phyloP scores from a whole-genome alignment of 371 early-diverging fungal genomes.

The Scutellospora calospora region DNA sequence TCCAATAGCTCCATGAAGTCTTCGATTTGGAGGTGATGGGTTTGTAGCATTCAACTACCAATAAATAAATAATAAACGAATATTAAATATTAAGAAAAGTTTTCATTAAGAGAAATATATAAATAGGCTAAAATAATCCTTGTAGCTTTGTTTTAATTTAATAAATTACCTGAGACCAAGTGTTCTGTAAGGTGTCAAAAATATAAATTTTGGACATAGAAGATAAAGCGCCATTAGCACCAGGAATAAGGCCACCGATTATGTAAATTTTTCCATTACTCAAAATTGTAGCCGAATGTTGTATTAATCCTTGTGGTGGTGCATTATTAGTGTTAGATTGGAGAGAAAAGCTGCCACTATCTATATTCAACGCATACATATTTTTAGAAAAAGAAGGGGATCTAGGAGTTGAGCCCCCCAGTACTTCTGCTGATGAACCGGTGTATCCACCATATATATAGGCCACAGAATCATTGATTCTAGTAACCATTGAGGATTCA shows the following conservation, averaged over 20 bases:
- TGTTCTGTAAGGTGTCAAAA: not conserved
- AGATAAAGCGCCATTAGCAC: not conserved
- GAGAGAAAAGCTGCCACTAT: no score
- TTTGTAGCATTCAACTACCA: not conserved
- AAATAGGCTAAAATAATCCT: no score
- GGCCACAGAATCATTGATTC: not conserved
- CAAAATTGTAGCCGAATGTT: constrained; percentile 27
- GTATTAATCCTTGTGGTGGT: not conserved
- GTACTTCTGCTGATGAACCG: no score
- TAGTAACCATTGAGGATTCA: not conserved
- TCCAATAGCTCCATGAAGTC: constrained; percentile 31
- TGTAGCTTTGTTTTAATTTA: no score
- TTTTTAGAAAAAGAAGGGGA: not conserved
- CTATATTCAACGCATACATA: not conserved
- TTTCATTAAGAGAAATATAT: no score
- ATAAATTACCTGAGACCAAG: not conserved
- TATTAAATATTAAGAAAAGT: no score
- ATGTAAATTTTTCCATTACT: constrained; percentile 29
- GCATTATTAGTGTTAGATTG: not conserved
- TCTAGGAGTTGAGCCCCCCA: no score
- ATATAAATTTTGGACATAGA: not conserved
- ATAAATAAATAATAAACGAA: no score
- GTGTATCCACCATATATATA: constrained; percentile 28
- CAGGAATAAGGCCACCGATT: constrained; percentile 13
- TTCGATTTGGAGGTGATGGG: not conserved